Evolutionary conservation across 441 rosid species (phyloP), one percentile per base, ranked within the genome.

Genomic region (Pelargonium cotyledonis): DNA sequence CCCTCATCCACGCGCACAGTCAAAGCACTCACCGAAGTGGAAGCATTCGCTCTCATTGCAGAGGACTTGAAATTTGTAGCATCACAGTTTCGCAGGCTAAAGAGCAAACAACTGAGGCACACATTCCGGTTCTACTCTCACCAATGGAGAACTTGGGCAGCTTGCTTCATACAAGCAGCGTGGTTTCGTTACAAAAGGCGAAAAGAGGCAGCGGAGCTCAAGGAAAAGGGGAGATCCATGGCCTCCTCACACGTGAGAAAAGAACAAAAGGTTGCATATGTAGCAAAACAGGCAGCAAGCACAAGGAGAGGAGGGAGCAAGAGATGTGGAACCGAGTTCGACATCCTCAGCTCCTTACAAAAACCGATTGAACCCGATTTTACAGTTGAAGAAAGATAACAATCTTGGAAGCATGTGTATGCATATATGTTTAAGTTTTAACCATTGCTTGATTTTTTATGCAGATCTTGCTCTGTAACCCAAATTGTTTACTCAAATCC

Each of bases 131-230:
- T 82, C 70, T 83, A 84, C 73, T 88, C 93, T 1, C 87, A 78
- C 9, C 89, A 84, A 6, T 88, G 93, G 89, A 78, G 86, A 66
- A 84, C 82, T 15, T 88, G 90, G 93, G 90, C 88, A 8, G 85
- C 90, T 3, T 86, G 88, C 77, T 84, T 82, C 67, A 66, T 88
- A 55, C 88, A 84, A 47, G 90, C 85, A 4, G 86, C 86, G 1
- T 88, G 90, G 89, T 74, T 78, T 61, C 82, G 88, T 8, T 78
- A 84, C 60, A 81, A 73, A 55, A 75, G 78, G 66, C 69, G 68
- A 21, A 81, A 77, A 65, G 88, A 72, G 41, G 77, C 72, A 4
- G 80, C 69, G 3, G 87, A 80, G 63, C 79, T 85, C 23, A 74
- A 73, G 69, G 72, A 46, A 70, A 70, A 65, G 71, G 80, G 78